Percentiles rank a stretch among this genome's conserved stretches.
phyloP scores from a whole-genome alignment of 345 rosid genomes.

The Salix exigua region DNA sequence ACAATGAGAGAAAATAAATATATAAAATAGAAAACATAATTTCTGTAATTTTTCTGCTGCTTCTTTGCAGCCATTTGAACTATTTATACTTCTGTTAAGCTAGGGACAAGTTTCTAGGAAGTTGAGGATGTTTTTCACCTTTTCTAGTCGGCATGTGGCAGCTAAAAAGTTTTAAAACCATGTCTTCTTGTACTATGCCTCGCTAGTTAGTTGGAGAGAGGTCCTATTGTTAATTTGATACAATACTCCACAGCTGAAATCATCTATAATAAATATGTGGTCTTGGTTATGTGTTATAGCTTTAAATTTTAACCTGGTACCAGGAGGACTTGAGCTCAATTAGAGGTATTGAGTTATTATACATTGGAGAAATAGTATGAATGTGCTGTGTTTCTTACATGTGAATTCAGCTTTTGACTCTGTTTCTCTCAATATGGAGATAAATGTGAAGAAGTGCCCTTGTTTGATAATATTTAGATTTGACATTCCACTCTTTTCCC shows the following conservation, averaged over 20 bases:
- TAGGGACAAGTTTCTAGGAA: neutral
- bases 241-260: neutral
- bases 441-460: neutral
- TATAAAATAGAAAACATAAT: neutral
- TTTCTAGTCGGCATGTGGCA: neutral
- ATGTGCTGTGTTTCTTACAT: neutral
- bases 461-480: neutral
- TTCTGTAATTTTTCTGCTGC: neutral
- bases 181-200: neutral
- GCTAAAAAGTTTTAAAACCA: neutral
- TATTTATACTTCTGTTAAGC: neutral
- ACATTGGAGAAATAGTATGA: neutral
- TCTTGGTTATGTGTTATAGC: neutral
- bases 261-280: neutral
- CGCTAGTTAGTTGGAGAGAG: neutral
- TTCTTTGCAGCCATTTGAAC: neutral
- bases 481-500: neutral
- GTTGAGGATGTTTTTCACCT: neutral
- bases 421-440: neutral
- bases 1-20: neutral
- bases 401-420: neutral
- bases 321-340: neutral
- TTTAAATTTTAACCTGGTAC: neutral
- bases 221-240: neutral
- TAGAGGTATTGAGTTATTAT: neutral